phyloP scores from a whole-genome alignment of 2,329 filamentous ascomycete species.

The Sclerotinia sclerotiorum region DNA sequence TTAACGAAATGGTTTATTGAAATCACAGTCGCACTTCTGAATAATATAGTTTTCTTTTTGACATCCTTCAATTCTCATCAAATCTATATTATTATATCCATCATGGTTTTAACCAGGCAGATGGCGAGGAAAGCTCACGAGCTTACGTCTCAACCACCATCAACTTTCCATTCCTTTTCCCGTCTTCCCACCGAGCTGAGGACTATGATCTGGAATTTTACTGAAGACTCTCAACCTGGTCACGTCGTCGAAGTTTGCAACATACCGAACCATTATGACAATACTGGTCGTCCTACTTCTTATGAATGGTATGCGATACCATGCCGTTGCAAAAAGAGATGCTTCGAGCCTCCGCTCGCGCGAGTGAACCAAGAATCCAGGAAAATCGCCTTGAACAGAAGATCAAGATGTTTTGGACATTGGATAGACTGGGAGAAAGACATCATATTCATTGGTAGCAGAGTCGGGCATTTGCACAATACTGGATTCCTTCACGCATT shows the following conservation, averaged over 20 bases:
- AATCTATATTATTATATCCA: background rate
- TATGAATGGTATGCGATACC: constrained; percentile 10
- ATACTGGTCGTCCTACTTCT: background rate
- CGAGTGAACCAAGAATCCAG: constrained; percentile 3
- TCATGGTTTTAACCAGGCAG: background rate
- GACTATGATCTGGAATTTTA: background rate
- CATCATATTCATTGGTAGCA: constrained; percentile 14
- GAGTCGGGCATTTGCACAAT: constrained; percentile 21
- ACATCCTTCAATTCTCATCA: background rate
- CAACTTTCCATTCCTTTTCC: constrained; percentile 6
- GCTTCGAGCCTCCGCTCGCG: background rate
- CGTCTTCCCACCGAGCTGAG: background rate
- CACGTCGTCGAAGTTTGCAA: constrained; percentile 20
- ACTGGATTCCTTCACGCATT: constrained; percentile 21
- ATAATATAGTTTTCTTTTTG: background rate
- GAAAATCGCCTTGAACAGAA: background rate
- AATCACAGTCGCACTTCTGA: background rate
- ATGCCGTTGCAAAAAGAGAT: constrained; percentile 7
- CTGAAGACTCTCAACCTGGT: background rate
- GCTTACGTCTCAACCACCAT: background rate
- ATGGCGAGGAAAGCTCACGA: background rate
- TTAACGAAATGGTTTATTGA: no score
- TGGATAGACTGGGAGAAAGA: constrained; percentile 17
- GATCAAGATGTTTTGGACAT: background rate
- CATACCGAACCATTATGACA: background rate